Conservation (phyloP, 352 stramenopile genomes). For the Discostella stelligera region DNA sequence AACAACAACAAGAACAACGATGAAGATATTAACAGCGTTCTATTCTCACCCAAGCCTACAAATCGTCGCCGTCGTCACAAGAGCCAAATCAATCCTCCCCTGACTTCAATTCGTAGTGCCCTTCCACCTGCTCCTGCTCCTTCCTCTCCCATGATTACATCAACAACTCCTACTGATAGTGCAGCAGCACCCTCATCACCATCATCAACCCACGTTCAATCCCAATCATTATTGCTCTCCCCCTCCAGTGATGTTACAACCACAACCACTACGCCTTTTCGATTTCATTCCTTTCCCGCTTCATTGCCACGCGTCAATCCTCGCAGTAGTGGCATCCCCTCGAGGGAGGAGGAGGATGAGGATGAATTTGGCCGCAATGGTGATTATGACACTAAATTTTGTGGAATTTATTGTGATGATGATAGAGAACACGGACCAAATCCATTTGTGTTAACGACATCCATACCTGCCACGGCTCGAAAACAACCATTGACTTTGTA, state of each 20-base stretch:
- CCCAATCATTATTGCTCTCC: constrained; percentile 11
- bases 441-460: background rate
- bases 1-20: constrained; percentile 7
- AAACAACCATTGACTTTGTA: background rate
- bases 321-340: constrained; percentile 4
- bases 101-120: background rate
- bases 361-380: background rate
- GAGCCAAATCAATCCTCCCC: background rate
- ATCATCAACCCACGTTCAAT: background rate
- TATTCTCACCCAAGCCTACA: constrained; percentile 7
- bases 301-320: constrained; percentile 65
- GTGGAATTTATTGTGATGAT: background rate
- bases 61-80: background rate
- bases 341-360: background rate
- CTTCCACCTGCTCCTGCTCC: background rate
- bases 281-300: constrained; percentile 71
- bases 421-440: background rate
- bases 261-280: constrained; percentile 53
- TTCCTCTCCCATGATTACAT: background rate
- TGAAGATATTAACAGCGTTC: background rate
- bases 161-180: background rate
- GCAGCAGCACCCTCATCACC: constrained; percentile 3
- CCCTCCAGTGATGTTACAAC: constrained; percentile 11
- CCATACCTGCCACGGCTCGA: background rate
- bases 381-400: background rate